Conservation (phyloP, 768 basidiomycete species). For the Paxillus ammoniavirescens region DNA sequence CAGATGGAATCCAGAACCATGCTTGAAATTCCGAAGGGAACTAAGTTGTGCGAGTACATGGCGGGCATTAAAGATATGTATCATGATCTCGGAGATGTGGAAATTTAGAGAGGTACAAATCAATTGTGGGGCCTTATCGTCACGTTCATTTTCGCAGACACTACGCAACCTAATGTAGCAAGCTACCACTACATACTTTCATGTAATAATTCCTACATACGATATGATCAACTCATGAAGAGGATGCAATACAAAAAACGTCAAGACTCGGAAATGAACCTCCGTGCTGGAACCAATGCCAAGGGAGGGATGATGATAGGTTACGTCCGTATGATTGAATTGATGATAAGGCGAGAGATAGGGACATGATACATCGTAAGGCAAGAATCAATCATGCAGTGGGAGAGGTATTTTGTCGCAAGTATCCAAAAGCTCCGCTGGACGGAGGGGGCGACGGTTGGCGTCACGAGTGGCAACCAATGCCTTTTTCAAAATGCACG, state of each 20-base stretch:
- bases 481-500: constrained; percentile 1
- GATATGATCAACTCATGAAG: background rate
- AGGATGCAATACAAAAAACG: background rate
- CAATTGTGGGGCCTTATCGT: no score
- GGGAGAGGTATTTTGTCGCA: constrained; percentile 15
- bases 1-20: no score
- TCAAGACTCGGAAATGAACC: constrained; percentile 5
- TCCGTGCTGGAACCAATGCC: constrained; percentile 4
- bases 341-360: background rate
- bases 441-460: background rate
- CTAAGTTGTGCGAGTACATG: no score
- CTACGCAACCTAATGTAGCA: background rate
- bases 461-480: background rate
- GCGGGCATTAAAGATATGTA: no score
- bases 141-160: no score
- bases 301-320: constrained; percentile 1
- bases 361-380: background rate
- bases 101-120: no score
- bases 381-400: constrained; percentile 1
- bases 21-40: no score
- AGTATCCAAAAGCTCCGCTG: background rate
- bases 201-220: background rate
- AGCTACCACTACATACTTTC: background rate
- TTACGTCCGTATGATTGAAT: background rate
- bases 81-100: no score